Evolutionary conservation across 2,329 filamentous ascomycete genomes (phyloP), one percentile per base, ranked within the genome.

Genomic region (Pseudogymnoascus sp.): DNA sequence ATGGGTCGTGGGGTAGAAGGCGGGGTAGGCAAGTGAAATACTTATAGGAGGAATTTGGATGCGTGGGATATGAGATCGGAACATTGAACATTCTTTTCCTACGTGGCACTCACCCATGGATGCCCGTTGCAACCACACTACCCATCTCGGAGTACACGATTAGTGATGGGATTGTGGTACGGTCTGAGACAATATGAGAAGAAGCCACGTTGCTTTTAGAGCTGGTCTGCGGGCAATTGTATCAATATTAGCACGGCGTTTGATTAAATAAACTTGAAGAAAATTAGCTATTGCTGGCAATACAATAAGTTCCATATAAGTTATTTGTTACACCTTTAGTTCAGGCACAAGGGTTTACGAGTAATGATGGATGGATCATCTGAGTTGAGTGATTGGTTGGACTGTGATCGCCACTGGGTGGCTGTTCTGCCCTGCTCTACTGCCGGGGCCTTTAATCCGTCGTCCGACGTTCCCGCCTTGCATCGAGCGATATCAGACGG

Each of bases 181-280:
- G 13, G 5, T 13, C 12, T 15, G 23, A 52, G n/a, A 52, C 45
- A 52, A 30, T 52, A 52, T 52, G 45, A 52, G 26, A 52, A 30
- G 45, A 52, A 52, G 45, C 45, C 45, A 52, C 45, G 45, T 52
- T 52, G 45, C 45, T 52, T 30, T 30, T 52, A 52, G 45, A 52
- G 26, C 23, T 52, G n/a, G 45, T 52, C 23, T 15, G 45, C 45
- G 26, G 45, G 45, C 26, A 52, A 52, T 52, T 52, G 45, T 52
- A 52, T 52, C 13, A 52, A 18, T 18, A 52, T 52, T 52, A 30
- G 26, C 30, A 28, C 6, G 26, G 26, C 45, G 26, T 19, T 45
- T 52, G 45, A 52, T 52, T 30, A 52, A 30, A 52, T 52, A 52
- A 30, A 30, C 19, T 30, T 30, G 23, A 52, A 30, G 30, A 52